Evolutionary conservation across 139 green algal species (phyloP).

Genomic region (Volvox africanus): DNA sequence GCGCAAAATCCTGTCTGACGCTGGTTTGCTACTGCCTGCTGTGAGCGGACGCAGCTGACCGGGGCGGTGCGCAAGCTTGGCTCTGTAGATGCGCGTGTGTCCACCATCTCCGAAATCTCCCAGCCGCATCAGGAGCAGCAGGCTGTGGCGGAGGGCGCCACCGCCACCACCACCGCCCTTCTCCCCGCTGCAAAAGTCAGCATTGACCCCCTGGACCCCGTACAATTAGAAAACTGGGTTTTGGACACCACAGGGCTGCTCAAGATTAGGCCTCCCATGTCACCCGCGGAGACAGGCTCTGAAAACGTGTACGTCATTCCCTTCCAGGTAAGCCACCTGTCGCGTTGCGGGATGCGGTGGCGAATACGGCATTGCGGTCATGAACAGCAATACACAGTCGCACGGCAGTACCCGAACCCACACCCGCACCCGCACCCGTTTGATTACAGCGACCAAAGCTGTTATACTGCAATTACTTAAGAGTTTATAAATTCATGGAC

Average conservation of each 20-base stretch:
- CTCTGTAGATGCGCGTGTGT: neutral
- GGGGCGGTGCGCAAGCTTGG: neutral
- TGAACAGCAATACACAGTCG: no score
- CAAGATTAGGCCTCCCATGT: conserved; percentile 45
- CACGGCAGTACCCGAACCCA: no score
- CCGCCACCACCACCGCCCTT: neutral
- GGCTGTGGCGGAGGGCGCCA: neutral
- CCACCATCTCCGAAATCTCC: neutral
- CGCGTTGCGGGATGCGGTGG: no score
- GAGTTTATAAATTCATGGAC: no score
- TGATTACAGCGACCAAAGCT: no score
- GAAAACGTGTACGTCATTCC: conserved; percentile 48
- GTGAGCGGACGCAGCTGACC: neutral
- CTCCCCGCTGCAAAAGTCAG: conserved; percentile 1
- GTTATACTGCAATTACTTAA: no score
- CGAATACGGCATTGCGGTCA: no score
- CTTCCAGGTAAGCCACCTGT: conserved; percentile 44
- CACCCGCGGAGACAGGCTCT: conserved; percentile 25
- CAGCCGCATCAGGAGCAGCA: neutral
- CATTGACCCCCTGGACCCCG: conserved; percentile 53
- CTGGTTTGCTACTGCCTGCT: neutral
- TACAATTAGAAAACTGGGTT: conserved; percentile 44
- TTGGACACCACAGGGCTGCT: conserved; percentile 52
- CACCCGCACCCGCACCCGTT: no score
- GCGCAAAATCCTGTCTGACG: neutral